Conservation (phyloP, 2,329 filamentous ascomycete genomes). For the Rugonectria rugulosa region DNA sequence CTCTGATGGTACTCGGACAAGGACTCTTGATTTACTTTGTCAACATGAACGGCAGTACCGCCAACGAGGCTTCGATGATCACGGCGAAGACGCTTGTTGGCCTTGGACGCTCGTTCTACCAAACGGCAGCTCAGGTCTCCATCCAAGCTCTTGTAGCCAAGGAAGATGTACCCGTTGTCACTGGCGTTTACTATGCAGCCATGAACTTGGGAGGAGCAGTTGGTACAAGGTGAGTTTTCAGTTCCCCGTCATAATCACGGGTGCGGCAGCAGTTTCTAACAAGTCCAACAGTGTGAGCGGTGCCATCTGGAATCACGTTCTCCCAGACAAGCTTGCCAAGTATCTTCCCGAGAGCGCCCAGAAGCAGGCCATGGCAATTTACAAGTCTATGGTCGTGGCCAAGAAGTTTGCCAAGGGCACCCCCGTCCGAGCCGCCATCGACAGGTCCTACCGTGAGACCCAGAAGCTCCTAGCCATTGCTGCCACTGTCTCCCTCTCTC, state of each 20-base stretch:
- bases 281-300: constrained; percentile 41
- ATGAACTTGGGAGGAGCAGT: constrained; percentile 44
- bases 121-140: constrained; percentile 33
- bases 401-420: constrained; percentile 36
- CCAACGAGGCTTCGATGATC: constrained; percentile 45
- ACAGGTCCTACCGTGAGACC: constrained; percentile 38
- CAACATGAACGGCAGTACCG: constrained; percentile 35
- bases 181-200: constrained; percentile 45
- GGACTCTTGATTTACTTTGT: constrained; percentile 42
- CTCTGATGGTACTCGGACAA: constrained; percentile 45
- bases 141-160: constrained; percentile 45
- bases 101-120: constrained; percentile 45
- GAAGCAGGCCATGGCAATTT: constrained; percentile 35
- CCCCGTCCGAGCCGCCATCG: constrained; percentile 31
- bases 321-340: constrained; percentile 35
- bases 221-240: constrained; percentile 40
- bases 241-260: rapidly evolving
- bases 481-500: constrained; percentile 32
- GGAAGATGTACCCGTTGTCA: constrained; percentile 47
- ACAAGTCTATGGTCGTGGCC: constrained; percentile 40
- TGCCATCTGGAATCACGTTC: constrained; percentile 46
- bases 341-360: constrained; percentile 34
- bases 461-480: constrained; percentile 40
- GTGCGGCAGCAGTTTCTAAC: neutral
- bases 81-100: constrained; percentile 45